phyloP scores from a whole-genome alignment of 2,329 filamentous ascomycete genomes.

The Aspergillus udagawae region DNA sequence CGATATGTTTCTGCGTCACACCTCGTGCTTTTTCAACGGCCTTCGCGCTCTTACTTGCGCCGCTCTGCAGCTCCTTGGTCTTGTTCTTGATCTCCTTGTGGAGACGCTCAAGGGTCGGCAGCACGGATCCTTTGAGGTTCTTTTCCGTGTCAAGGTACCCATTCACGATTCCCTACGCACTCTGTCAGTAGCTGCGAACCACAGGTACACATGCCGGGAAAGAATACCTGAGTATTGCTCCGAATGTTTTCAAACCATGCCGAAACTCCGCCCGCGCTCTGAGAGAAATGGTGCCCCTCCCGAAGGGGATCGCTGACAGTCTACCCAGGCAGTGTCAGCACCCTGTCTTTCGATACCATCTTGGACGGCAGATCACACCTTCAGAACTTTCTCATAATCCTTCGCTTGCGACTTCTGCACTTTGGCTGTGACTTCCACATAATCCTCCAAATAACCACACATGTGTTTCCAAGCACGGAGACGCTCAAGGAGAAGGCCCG shows the following conservation, averaged over 20 bases:
- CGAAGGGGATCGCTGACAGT: conserved; percentile 79
- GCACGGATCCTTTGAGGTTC: conserved; percentile 77
- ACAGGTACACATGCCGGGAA: neutral
- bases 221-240: conserved; percentile 70
- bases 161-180: conserved; percentile 69
- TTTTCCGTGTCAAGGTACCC: conserved; percentile 89
- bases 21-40: conserved; percentile 85
- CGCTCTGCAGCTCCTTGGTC: conserved; percentile 78
- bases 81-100: conserved; percentile 98
- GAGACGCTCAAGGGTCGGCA: conserved; percentile 83
- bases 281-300: conserved; percentile 91
- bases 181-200: neutral
- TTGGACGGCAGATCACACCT: conserved; percentile 49
- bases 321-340: conserved; percentile 38
- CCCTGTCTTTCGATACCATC: conserved; percentile 4
- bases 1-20: conserved; percentile 89
- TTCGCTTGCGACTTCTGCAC: conserved; percentile 79
- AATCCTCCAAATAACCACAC: conserved; percentile 85
- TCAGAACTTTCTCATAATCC: conserved; percentile 92
- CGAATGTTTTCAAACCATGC: conserved; percentile 93
- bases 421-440: conserved; percentile 80
- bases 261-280: conserved; percentile 78
- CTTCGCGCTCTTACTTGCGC: conserved; percentile 80
- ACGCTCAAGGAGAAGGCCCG: conserved; percentile 78
- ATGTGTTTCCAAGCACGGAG: conserved; percentile 96